Evolutionary conservation across 257 asterid species (phyloP), one percentile per base, ranked within the genome.

Genomic region (Solanum habrochaites): DNA sequence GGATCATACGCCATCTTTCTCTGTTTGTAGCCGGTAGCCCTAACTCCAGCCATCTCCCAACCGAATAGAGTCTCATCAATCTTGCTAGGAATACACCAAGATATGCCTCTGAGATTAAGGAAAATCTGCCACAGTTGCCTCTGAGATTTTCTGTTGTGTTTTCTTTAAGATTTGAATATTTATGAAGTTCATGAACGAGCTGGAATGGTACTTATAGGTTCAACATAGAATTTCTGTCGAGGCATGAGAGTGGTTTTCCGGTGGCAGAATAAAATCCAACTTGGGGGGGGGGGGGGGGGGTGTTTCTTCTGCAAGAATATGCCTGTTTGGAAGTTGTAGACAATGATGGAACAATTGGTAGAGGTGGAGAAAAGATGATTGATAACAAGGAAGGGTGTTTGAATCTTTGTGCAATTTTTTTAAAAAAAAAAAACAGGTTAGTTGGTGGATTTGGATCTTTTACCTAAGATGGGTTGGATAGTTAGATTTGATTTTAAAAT

Each of bases 251-350:
- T 88, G 85, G 94, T 92, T 6, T 6, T 91, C 93, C 0, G 96
- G 96, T 20, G 95, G 83, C 21, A 93, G 88, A 32, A 91, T 40
- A 94, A 93, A 9, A 94, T 90, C 49, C 94, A 93, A 86, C 90
- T 93, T 82, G 88, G 91, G 1, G 94, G 95, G 58, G 56, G 58
- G 58, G 43, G 10, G 10, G 43, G 52, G 7, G 62, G 23, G 1
- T 92, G 88, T 88, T 37, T 93, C 96, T 3, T 90, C 82, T 6
- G 95, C 97, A 62, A 88, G 85, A 70, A 93, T 74, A 2, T 94
- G 94, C 73, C 94, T 73, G 89, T 93, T 97, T 62, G 94, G 97
- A 31, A 95, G 92, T 90, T 95, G 97, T 1, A 93, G 94, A 47
- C 64, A 18, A 56, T 56, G 64, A 56, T 56, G 64, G 64, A 56